Evolutionary conservation across 768 basidiomycete species (phyloP), one percentile per base, ranked within the genome.

Genomic region (Auriscalpium vulgare): DNA sequence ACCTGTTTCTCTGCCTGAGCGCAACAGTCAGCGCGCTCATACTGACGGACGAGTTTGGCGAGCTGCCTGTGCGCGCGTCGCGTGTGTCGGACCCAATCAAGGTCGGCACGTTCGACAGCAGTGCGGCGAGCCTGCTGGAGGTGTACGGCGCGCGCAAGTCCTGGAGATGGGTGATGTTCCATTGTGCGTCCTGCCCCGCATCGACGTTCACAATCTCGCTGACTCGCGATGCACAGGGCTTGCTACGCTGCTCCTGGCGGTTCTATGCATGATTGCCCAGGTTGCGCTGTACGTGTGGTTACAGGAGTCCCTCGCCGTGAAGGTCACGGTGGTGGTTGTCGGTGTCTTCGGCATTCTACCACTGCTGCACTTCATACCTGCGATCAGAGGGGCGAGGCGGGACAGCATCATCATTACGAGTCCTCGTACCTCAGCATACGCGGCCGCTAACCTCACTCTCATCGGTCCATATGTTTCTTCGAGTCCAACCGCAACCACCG

Each of bases 1-100:
- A 57, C 7, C 55, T 61, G 14, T 40, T 61, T 51, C 56, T 61
- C 54, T 52, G 60, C 55, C 40, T 55, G 35, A 56, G 55, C 44
- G 35, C 54, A 16, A 61, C 60, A 6, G 56, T 61, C 44, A 56
- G 40, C 48, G 59, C 60, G 8, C 52, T 59, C 29, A 44, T 61
- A 4, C 60, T 61, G 49, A 61, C 50, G 10, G 51, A 51, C 19
- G 55, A 53, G 16, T 56, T 59, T 11, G 57, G 57, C 29, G 50
- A 58, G 14, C 19, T 59, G 10, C 54, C 60, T 13, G 36, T 50
- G 48, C 43, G 10, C 54, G 58, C 16, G 44, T 55, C 34, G 51
- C 34, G 46, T 38, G 50, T 40, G 52, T 19, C 19, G 10, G 53
- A 59, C 37, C 10, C 11, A 29, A 19, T 16, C 50, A 50, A 40